phyloP scores from a whole-genome alignment of 2,329 filamentous ascomycete genomes.

The Fusarium chlamydosporum region DNA sequence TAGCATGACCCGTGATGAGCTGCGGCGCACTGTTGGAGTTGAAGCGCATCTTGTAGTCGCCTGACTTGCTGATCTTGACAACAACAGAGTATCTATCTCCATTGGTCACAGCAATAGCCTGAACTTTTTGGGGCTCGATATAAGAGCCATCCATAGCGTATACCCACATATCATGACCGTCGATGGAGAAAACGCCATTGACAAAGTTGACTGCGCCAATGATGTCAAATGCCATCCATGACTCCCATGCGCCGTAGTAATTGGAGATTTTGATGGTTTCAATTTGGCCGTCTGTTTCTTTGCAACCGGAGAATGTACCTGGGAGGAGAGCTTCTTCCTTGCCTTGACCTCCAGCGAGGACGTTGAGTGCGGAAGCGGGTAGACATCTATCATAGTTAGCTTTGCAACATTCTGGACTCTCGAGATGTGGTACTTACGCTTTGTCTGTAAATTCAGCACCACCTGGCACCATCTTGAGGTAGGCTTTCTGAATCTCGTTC shows the following conservation, averaged over 20 bases:
- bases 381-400: slow-evolving; percentile 42
- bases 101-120: slow-evolving; percentile 63
- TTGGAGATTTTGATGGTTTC: slow-evolving; percentile 63
- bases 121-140: slow-evolving; percentile 65
- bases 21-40: slow-evolving; percentile 65
- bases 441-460: slow-evolving; percentile 59
- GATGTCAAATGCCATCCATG: slow-evolving; percentile 69
- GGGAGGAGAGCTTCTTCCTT: slow-evolving; percentile 59
- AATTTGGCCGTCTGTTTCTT: slow-evolving; percentile 59
- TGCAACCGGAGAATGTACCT: slow-evolving; percentile 63
- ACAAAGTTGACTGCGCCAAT: slow-evolving; percentile 66
- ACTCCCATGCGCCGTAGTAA: slow-evolving; percentile 21
- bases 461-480: slow-evolving; percentile 51
- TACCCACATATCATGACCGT: slow-evolving; percentile 67
- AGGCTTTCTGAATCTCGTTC: slow-evolving; percentile 51
- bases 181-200: slow-evolving; percentile 63
- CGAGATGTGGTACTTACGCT: slow-evolving; percentile 48
- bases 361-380: slow-evolving; percentile 58
- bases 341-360: slow-evolving; percentile 49
- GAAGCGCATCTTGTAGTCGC: slow-evolving; percentile 69
- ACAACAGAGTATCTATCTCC: slow-evolving; percentile 68
- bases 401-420: fast-evolving
- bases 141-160: slow-evolving; percentile 69
- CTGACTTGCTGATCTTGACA: slow-evolving; percentile 61
- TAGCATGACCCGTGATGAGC: slow-evolving; percentile 67